Evolutionary conservation across 352 stramenopile species (phyloP).

Genomic region (Globisporangium recalcitrans): DNA sequence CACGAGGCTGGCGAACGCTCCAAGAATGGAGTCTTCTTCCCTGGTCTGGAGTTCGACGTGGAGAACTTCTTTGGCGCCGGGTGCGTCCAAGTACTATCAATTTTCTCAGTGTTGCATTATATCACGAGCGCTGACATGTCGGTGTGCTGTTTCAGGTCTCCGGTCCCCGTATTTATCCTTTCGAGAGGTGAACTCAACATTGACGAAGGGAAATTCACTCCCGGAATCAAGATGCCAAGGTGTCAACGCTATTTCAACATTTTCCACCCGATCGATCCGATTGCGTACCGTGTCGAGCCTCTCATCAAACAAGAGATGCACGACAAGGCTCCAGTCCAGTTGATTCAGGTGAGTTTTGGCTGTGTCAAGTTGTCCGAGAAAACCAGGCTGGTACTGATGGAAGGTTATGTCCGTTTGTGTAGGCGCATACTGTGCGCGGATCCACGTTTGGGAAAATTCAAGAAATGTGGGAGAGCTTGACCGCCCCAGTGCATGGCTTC

Average conservation of each 20-base stretch:
- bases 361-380: neutral
- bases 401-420: neutral
- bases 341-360: constrained; percentile 51
- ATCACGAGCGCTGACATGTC: neutral
- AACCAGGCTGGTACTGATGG: neutral
- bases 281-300: constrained; percentile 89
- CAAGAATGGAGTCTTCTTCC: constrained; percentile 66
- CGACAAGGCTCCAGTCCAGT: constrained; percentile 74
- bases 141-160: constrained; percentile 36
- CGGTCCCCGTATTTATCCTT: constrained; percentile 80
- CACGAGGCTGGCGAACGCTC: constrained; percentile 58
- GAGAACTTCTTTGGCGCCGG: constrained; percentile 85
- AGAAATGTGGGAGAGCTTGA: constrained; percentile 66
- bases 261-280: constrained; percentile 90
- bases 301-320: constrained; percentile 88
- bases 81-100: constrained; percentile 25
- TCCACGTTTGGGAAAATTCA: constrained; percentile 75
- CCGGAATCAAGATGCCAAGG: constrained; percentile 74
- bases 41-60: constrained; percentile 78
- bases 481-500: constrained; percentile 67
- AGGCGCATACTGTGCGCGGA: constrained; percentile 60
- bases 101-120: neutral
- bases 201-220: constrained; percentile 63
- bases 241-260: constrained; percentile 89
- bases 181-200: constrained; percentile 77